Evolutionary conservation across 192 early-diverging fungal genomes (phyloP).

Genomic region (Gonapodya prolifera): DNA sequence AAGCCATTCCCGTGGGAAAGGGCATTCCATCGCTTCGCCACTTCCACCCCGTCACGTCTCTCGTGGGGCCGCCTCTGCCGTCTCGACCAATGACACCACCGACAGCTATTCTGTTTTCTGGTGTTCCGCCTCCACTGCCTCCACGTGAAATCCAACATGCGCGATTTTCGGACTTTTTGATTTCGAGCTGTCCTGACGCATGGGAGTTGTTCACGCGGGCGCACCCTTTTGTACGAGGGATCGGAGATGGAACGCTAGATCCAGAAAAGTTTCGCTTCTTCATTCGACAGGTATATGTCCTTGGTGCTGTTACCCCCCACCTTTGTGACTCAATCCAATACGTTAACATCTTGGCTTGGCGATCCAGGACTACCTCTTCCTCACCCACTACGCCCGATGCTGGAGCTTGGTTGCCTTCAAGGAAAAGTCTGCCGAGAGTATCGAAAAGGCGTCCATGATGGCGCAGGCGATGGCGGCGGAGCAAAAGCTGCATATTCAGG

Average conservation of each 20-base stretch:
- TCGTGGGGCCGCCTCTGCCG: no score
- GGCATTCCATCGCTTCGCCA: constrained; percentile 63
- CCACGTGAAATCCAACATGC: no score
- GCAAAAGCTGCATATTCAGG: constrained; percentile 49
- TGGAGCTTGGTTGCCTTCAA: constrained; percentile 67
- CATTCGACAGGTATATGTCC: constrained; percentile 46
- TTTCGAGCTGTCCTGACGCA: constrained; percentile 30
- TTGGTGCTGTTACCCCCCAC: no score
- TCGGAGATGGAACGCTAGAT: constrained; percentile 64
- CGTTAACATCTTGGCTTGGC: no score
- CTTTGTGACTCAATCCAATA: no score
- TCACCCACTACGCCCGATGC: constrained; percentile 64
- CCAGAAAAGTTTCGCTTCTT: constrained; percentile 58
- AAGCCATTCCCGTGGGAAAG: constrained; percentile 41
- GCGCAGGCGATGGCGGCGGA: constrained; percentile 55
- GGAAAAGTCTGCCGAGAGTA: constrained; percentile 38
- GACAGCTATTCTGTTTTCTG: no score
- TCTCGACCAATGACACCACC: no score
- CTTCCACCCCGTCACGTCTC: constrained; percentile 28
- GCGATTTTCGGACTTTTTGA: constrained; percentile 13
- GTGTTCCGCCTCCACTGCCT: no score
- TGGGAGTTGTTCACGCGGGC: constrained; percentile 56
- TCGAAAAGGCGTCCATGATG: constrained; percentile 43
- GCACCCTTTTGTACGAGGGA: constrained; percentile 63
- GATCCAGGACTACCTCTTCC: constrained; percentile 63